These are phyloP conservation scores for Hanseniaspora meyeri DNA, from an alignment of 805 yeast species.

Conservation along the genomic window DNA sequence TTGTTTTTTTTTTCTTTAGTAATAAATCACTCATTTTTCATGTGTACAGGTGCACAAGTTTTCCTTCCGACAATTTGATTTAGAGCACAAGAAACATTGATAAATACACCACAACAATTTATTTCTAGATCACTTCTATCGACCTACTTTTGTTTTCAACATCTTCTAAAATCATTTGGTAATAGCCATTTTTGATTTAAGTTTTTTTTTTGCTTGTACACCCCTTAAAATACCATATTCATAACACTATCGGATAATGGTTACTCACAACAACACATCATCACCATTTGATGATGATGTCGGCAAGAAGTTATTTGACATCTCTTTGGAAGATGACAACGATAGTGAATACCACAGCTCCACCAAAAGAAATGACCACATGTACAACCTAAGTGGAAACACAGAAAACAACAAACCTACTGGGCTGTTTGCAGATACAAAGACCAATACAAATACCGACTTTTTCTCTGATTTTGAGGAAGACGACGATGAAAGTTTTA, in stretches of 20 bases:
- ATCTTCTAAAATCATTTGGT: too few species aligned
- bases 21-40: too few species aligned
- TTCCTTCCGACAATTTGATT: too few species aligned
- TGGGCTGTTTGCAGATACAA: not conserved
- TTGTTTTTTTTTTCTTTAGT: not conserved
- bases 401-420: not conserved
- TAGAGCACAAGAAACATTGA: too few species aligned
- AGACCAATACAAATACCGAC: constrained; percentile 4
- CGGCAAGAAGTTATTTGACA: constrained; percentile 8
- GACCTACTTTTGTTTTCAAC: too few species aligned
- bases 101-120: too few species aligned
- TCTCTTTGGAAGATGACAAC: constrained; percentile 13
- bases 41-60: too few species aligned
- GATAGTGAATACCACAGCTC: constrained; percentile 6
- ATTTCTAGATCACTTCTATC: too few species aligned
- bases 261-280: not conserved
- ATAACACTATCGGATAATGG: not conserved
- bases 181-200: too few species aligned
- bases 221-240: too few species aligned
- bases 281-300: constrained; percentile 13
- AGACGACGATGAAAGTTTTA: constrained; percentile 13
- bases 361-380: not conserved
- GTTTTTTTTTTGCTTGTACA: too few species aligned
- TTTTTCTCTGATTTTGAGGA: constrained; percentile 14
- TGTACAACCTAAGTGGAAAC: constrained; percentile 6